Percentiles rank a stretch among this genome's conserved stretches.
Conservation (phyloP, 2,329 filamentous ascomycete genomes). For the Aschersonia sp. region DNA sequence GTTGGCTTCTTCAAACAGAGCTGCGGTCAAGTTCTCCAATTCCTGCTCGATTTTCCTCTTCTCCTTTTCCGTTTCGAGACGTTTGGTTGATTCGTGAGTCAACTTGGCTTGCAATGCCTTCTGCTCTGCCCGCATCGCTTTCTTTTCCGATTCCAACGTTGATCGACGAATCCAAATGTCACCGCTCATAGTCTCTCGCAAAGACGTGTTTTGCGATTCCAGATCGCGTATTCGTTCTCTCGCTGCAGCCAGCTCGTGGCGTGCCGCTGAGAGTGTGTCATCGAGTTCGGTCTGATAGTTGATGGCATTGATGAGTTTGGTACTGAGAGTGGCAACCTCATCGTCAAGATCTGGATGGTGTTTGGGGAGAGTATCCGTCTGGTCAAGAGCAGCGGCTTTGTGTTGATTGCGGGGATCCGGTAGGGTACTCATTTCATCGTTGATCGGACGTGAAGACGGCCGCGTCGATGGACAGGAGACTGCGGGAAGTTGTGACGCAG, state of each 20-base stretch:
- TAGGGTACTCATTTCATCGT: slow-evolving; percentile 53
- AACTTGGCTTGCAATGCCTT: slow-evolving; percentile 40
- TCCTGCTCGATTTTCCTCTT: slow-evolving; percentile 88
- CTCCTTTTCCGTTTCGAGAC: slow-evolving; percentile 55
- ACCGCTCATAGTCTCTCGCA: slow-evolving; percentile 56
- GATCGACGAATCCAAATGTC: slow-evolving; percentile 64
- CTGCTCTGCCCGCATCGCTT: slow-evolving; percentile 44
- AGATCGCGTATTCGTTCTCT: slow-evolving; percentile 52
- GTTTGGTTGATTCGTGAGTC: slow-evolving; percentile 49
- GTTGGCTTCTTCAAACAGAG: slow-evolving; percentile 96
- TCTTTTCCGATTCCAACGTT: slow-evolving; percentile 59
- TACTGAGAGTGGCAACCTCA: slow-evolving; percentile 82
- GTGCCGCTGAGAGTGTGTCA: slow-evolving; percentile 68
- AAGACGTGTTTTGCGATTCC: slow-evolving; percentile 49
- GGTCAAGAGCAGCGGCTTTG: slow-evolving; percentile 29
- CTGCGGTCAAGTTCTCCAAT: slow-evolving; percentile 76
- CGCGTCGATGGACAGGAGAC: slow-evolving; percentile 21
- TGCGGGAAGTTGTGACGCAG: slow-evolving; percentile 20
- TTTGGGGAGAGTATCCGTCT: slow-evolving; percentile 15
- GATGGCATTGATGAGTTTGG: slow-evolving; percentile 93
- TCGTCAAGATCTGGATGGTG: slow-evolving; percentile 43
- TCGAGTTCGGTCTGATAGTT: slow-evolving; percentile 90
- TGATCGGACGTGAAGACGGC: slow-evolving; percentile 24
- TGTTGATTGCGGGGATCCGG: slow-evolving; percentile 46
- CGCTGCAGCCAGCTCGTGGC: slow-evolving; percentile 68